Conservation (phyloP, 2,329 filamentous ascomycete genomes). For the Paraconiothyrium sp. region DNA sequence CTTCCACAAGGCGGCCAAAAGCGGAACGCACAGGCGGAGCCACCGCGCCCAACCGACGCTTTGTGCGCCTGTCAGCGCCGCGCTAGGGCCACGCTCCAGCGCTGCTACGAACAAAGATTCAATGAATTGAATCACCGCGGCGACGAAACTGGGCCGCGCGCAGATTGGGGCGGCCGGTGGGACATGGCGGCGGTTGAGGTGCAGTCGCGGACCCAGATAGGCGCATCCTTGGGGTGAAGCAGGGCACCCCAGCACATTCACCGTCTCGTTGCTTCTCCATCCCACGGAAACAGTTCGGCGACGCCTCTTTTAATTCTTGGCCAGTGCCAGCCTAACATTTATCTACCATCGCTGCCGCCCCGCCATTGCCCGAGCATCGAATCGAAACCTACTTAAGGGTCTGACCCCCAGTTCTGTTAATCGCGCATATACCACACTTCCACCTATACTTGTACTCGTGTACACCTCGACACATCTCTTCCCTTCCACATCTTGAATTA, state of each 20-base stretch:
- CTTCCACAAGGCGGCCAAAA: constrained; percentile 46
- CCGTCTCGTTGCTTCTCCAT: constrained; percentile 43
- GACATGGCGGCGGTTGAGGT: not conserved
- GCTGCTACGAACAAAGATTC: constrained; percentile 13
- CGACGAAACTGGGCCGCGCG: constrained; percentile 12
- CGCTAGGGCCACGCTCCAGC: not conserved
- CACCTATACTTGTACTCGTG: constrained; percentile 24
- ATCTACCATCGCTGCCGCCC: constrained; percentile 32
- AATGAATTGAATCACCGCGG: constrained; percentile 2
- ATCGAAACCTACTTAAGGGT: constrained; percentile 31
- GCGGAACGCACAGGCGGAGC: constrained; percentile 44
- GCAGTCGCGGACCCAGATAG: constrained; percentile 21
- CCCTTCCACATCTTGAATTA: constrained; percentile 1
- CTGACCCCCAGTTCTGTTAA: constrained; percentile 36
- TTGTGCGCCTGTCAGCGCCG: constrained; percentile 10
- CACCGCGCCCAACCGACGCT: constrained; percentile 36
- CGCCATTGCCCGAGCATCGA: constrained; percentile 46
- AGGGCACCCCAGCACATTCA: constrained; percentile 9
- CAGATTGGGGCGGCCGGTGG: not conserved
- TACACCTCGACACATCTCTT: constrained; percentile 14
- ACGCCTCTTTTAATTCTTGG: constrained; percentile 39
- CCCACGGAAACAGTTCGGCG: constrained; percentile 51
- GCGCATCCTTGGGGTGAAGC: constrained; percentile 3
- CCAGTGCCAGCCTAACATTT: constrained; percentile 39
- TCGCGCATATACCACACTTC: constrained; percentile 26